Conservation (phyloP, 805 yeast genomes). For the Hanseniaspora opuntiae region DNA sequence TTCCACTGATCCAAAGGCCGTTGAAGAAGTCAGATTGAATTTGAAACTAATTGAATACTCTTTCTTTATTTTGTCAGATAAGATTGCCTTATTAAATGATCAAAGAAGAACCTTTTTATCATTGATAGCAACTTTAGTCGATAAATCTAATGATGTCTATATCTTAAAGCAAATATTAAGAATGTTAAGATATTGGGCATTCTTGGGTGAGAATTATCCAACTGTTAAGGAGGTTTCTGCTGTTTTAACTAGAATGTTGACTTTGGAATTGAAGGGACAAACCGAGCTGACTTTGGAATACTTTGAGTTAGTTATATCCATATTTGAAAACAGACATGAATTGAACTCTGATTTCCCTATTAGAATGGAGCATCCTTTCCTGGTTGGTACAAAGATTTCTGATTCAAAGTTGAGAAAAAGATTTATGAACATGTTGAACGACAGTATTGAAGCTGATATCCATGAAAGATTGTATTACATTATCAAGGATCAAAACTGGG, state of each 20-base stretch:
- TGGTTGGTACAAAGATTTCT: conserved; percentile 79
- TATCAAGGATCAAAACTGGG: conserved; percentile 96
- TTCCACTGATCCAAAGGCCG: conserved; percentile 28
- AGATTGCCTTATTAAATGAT: conserved; percentile 81
- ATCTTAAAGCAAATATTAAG: conserved; percentile 61
- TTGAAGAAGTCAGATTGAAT: conserved; percentile 70
- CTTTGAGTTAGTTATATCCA: conserved; percentile 73
- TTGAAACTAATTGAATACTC: conserved; percentile 64
- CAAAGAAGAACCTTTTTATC: conserved; percentile 82
- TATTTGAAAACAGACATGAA: conserved; percentile 67
- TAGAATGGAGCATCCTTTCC: conserved; percentile 89
- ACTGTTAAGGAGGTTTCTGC: conserved; percentile 94
- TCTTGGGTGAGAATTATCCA: conserved; percentile 77
- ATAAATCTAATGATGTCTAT: conserved; percentile 66
- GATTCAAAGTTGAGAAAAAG: conserved; percentile 62
- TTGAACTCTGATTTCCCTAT: conserved; percentile 80
- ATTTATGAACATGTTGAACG: conserved; percentile 65
- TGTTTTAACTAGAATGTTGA: conserved; percentile 80
- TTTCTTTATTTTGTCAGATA: conserved; percentile 59
- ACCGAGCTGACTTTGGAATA: conserved; percentile 61
- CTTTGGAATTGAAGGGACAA: conserved; percentile 80
- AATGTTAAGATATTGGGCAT: conserved; percentile 81
- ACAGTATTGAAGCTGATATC: conserved; percentile 64
- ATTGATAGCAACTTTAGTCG: conserved; percentile 76
- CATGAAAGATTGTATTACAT: conserved; percentile 72